These are phyloP conservation scores for Candida manassasensis DNA, from an alignment of 805 yeast species.

Conservation along the genomic window DNA sequence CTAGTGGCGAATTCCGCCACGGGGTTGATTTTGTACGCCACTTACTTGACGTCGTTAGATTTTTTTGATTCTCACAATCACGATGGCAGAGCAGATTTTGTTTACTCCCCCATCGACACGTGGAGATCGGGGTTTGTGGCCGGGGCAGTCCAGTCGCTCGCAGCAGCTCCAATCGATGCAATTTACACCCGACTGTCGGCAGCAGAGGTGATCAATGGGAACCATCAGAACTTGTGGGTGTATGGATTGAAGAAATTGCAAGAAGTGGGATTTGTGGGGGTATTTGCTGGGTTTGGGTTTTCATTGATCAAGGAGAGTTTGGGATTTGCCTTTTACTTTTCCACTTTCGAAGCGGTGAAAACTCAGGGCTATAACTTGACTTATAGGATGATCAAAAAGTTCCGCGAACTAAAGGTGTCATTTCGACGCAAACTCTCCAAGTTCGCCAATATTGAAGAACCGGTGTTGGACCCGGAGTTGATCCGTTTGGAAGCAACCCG, in stretches of 20 bases:
- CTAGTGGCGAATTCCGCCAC: conserved; percentile 83
- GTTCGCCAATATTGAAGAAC: conserved; percentile 12
- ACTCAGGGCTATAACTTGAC: conserved; percentile 56
- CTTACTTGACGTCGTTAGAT: conserved; percentile 60
- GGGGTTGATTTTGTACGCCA: conserved; percentile 79
- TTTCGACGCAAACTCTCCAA: conserved; percentile 26
- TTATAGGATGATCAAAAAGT: conserved; percentile 40
- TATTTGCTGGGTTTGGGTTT: conserved; percentile 84
- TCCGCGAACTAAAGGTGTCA: conserved; percentile 37
- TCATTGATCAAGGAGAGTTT: conserved; percentile 70
- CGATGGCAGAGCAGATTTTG: not conserved
- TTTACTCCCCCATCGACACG: conserved; percentile 44
- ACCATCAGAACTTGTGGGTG: conserved; percentile 68
- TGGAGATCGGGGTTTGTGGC: conserved; percentile 81
- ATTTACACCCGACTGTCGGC: conserved; percentile 77
- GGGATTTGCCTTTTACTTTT: conserved; percentile 84
- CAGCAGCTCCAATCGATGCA: conserved; percentile 93
- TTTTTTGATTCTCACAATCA: conserved; percentile 15
- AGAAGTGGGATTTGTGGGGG: conserved; percentile 76
- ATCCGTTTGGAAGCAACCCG: conserved; percentile 28
- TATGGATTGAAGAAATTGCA: conserved; percentile 66
- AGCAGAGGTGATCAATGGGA: conserved; percentile 63
- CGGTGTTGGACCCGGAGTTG: conserved; percentile 18
- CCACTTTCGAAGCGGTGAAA: conserved; percentile 74
- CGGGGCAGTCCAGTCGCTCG: conserved; percentile 82